phyloP scores from a whole-genome alignment of 108 stramenopile genomes.

The Nitzschia inconspicua region DNA sequence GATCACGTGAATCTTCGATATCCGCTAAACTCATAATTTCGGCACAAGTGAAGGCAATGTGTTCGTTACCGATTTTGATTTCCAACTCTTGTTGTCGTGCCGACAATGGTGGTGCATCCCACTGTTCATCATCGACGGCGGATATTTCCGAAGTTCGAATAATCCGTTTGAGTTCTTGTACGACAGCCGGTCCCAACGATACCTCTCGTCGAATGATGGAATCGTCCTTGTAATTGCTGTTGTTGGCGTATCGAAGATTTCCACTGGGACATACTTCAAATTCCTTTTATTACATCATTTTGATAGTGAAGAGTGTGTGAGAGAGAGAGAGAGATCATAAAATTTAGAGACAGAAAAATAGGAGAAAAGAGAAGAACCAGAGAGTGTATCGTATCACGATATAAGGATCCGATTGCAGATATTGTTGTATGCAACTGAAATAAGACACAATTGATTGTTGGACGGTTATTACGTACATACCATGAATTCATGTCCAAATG shows the following conservation, averaged over 20 bases:
- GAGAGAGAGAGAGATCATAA: background rate
- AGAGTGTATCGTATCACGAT: background rate
- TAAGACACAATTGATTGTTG: background rate
- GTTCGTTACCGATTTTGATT: slow-evolving; percentile 79
- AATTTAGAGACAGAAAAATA: background rate
- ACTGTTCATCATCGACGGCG: slow-evolving; percentile 58
- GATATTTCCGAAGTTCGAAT: slow-evolving; percentile 53
- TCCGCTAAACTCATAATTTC: slow-evolving; percentile 80
- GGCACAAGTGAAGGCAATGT: slow-evolving; percentile 84
- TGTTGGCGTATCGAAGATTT: slow-evolving; percentile 87
- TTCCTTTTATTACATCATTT: slow-evolving; percentile 30
- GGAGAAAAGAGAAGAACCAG: background rate
- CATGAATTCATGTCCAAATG: slow-evolving; percentile 88
- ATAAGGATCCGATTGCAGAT: background rate
- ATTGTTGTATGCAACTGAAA: background rate
- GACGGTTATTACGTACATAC: background rate
- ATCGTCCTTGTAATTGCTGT: slow-evolving; percentile 80
- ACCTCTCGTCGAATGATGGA: slow-evolving; percentile 88
- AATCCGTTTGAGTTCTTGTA: slow-evolving; percentile 73
- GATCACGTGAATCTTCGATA: slow-evolving; percentile 75
- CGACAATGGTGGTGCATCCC: slow-evolving; percentile 67
- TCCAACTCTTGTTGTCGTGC: slow-evolving; percentile 85
- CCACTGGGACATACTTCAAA: slow-evolving; percentile 81
- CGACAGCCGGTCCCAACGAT: slow-evolving; percentile 60
- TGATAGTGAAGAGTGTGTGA: no score